Percentiles rank a stretch among this genome's conserved stretches.
phyloP scores from a whole-genome alignment of 164 flowering plant genomes.

The Kalanchoe fedtschenkoi region DNA sequence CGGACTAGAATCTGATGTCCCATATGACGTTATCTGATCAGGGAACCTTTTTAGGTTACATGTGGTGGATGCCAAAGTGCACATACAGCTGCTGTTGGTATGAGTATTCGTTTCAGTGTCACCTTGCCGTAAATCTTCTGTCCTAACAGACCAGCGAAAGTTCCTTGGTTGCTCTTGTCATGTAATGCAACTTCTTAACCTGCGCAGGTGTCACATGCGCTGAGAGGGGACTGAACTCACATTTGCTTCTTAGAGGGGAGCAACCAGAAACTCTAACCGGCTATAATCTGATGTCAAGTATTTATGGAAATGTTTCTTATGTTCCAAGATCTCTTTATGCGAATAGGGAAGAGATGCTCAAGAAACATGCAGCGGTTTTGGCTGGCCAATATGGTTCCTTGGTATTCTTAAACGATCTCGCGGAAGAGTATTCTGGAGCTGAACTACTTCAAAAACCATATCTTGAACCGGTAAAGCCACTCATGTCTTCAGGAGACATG shows the following conservation, averaged over 20 bases:
- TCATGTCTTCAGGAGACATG: constrained; percentile 10
- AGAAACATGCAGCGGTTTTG: constrained; percentile 44
- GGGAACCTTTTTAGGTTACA: constrained; percentile 48
- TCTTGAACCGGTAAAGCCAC: constrained; percentile 10
- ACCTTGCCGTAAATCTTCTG: background rate
- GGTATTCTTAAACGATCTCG: constrained; percentile 35
- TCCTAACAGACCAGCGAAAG: too few species aligned
- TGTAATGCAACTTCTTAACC: constrained; percentile 8
- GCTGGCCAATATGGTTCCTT: constrained; percentile 54
- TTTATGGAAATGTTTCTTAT: constrained; percentile 65
- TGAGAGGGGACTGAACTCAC: constrained; percentile 75
- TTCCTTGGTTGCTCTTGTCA: background rate
- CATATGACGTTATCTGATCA: background rate
- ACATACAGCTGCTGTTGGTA: constrained; percentile 92
- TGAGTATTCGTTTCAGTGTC: background rate
- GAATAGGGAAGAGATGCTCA: constrained; percentile 65
- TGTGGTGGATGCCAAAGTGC: constrained; percentile 99
- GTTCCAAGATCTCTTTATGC: constrained; percentile 73
- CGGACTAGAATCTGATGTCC: background rate
- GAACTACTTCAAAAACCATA: constrained; percentile 9
- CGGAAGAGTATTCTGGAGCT: constrained; percentile 18
- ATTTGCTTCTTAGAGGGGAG: constrained; percentile 92
- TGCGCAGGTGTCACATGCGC: constrained; percentile 84
- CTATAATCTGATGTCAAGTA: constrained; percentile 63
- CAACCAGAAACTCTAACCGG: constrained; percentile 76